Evolutionary conservation across 768 basidiomycete genomes (phyloP).

Genomic region (Tylopilus rubrobrunneus): DNA sequence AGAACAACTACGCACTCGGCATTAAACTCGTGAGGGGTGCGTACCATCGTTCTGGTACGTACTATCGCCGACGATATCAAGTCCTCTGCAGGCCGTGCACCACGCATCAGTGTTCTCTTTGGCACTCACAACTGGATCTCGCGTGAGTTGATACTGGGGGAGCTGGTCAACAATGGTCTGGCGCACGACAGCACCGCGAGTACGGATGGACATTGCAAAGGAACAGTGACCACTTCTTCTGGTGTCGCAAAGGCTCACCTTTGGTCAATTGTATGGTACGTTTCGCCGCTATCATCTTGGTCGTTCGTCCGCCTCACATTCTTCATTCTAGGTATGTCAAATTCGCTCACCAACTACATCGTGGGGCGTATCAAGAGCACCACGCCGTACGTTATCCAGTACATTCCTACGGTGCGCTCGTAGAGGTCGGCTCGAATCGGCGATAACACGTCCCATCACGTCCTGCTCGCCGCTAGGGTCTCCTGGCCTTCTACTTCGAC

Average conservation of each 20-base stretch:
- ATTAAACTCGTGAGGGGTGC: conserved; percentile 93
- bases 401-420: conserved; percentile 75
- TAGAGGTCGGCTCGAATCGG: too few species aligned
- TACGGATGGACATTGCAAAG: conserved; percentile 16
- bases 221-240: conserved; percentile 41
- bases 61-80: conserved; percentile 52
- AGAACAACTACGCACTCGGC: conserved; percentile 70
- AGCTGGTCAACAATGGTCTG: conserved; percentile 57
- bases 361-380: too few species aligned
- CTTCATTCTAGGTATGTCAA: conserved; percentile 33
- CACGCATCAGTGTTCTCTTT: conserved; percentile 63
- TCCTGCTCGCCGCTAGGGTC: too few species aligned
- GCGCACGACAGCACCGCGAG: conserved; percentile 22
- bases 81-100: conserved; percentile 10
- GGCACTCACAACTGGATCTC: conserved; percentile 85
- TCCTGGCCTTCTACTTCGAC: too few species aligned
- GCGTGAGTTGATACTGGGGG: conserved; percentile 55
- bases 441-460: too few species aligned
- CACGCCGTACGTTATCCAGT: conserved; percentile 64
- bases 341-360: too few species aligned
- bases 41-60: conserved; percentile 70
- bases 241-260: conserved; percentile 59
- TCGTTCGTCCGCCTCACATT: neutral
- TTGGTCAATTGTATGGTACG: conserved; percentile 84
- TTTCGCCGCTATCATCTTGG: neutral